phyloP scores from a whole-genome alignment of 352 stramenopile species.

The Halophytophthora polymorphica region DNA sequence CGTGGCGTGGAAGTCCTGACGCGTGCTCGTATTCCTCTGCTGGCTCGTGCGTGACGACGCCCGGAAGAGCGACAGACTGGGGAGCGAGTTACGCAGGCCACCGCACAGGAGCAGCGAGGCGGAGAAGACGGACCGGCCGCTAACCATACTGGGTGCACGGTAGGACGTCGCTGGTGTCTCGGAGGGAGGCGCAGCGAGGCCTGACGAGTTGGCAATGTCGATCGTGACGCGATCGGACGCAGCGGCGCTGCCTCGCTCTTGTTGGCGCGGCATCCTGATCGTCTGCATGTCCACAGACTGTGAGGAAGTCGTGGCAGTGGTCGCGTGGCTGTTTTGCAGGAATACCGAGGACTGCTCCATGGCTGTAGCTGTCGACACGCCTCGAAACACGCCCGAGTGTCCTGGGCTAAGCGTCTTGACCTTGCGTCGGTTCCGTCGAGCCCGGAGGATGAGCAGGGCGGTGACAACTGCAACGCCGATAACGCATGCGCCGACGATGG shows the following conservation, averaged over 20 bases:
- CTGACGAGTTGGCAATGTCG: constrained; percentile 7
- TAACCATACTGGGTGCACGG: constrained; percentile 14
- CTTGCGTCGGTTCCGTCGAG: constrained; percentile 7
- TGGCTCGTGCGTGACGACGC: constrained; percentile 5
- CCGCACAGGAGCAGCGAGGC: constrained; percentile 11
- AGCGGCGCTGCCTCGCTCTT: not conserved
- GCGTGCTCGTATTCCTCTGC: not conserved
- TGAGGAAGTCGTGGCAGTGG: constrained; percentile 14
- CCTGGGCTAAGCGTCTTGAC: constrained; percentile 15
- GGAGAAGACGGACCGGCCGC: constrained; percentile 19
- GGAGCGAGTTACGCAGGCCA: constrained; percentile 8
- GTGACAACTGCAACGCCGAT: constrained; percentile 14
- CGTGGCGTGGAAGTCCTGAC: constrained; percentile 7
- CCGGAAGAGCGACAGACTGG: constrained; percentile 8
- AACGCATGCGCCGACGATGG: constrained; percentile 14
- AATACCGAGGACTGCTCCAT: constrained; percentile 3
- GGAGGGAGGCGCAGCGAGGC: not conserved
- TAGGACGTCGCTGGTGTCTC: constrained; percentile 1
- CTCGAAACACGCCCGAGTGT: constrained; percentile 15
- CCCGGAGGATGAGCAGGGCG: constrained; percentile 17
- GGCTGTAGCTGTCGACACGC: constrained; percentile 16
- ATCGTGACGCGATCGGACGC: constrained; percentile 2
- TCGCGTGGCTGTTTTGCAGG: constrained; percentile 8
- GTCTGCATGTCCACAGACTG: constrained; percentile 13
- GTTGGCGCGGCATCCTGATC: constrained; percentile 15